phyloP scores from a whole-genome alignment of 768 basidiomycete species.

The Fomitopsis serialis region DNA sequence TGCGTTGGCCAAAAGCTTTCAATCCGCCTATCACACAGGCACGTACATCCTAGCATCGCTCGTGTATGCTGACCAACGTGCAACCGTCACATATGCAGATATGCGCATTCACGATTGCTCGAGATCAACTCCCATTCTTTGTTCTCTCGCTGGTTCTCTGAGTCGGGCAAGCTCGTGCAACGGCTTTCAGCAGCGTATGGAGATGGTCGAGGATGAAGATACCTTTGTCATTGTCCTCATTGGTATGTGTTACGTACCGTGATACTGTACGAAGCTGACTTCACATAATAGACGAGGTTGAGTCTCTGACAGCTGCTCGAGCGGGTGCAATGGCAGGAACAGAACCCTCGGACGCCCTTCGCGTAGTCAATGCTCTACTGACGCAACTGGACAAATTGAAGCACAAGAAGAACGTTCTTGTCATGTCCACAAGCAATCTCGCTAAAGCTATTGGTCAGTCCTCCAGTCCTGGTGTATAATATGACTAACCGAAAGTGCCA shows the following conservation, averaged over 20 bases:
- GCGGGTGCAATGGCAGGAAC: conserved; percentile 93
- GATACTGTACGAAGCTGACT: not conserved
- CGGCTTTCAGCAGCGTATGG: conserved; percentile 88
- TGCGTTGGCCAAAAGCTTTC: conserved; percentile 95
- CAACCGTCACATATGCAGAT: conserved; percentile 40
- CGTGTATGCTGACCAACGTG: not conserved
- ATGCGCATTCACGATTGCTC: conserved; percentile 79
- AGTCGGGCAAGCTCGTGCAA: conserved; percentile 97
- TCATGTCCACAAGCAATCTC: conserved; percentile 96
- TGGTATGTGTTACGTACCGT: conserved; percentile 37
- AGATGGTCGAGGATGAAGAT: conserved; percentile 88
- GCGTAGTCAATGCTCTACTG: conserved; percentile 94
- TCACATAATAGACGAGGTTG: conserved; percentile 96
- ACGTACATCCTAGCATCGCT: conserved; percentile 9
- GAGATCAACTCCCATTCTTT: conserved; percentile 99
- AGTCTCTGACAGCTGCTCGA: conserved; percentile 90
- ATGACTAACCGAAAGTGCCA: conserved; percentile 1
- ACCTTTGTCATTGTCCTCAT: conserved; percentile 93
- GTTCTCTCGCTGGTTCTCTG: conserved; percentile 98
- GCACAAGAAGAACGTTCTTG: conserved; percentile 87
- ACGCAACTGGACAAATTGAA: conserved; percentile 96
- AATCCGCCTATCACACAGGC: conserved; percentile 85
- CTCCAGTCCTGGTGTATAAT: not conserved
- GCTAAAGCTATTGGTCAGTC: conserved; percentile 84
- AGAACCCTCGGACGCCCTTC: conserved; percentile 90